These are phyloP conservation scores for Linnemannia hyalina DNA, from an alignment of 192 early-diverging fungal species.

Conservation along the genomic window DNA sequence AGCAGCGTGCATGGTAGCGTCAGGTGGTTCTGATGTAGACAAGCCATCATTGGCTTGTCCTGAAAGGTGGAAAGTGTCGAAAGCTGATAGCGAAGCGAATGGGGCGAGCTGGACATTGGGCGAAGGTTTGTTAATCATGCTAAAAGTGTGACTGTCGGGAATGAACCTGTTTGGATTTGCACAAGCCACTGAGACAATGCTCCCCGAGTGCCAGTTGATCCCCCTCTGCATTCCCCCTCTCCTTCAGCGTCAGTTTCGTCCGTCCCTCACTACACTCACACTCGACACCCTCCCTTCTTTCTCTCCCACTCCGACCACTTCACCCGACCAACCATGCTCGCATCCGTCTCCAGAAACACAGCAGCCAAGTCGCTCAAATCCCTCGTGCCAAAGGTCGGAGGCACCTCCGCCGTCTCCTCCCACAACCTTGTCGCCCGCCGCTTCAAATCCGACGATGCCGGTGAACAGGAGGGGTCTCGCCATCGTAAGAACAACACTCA, in stretches of 20 bases:
- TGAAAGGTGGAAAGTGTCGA: too few relatives aligned
- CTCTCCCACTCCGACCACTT: background rate
- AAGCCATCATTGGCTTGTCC: too few relatives aligned
- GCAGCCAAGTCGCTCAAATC: slow-evolving; percentile 31
- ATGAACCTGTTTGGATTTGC: slow-evolving; percentile 14
- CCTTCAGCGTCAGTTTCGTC: background rate
- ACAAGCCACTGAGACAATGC: slow-evolving; percentile 11
- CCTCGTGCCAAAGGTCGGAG: slow-evolving; percentile 16
- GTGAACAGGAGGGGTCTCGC: slow-evolving; percentile 23
- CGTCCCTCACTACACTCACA: background rate
- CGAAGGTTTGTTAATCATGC: background rate
- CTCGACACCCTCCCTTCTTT: background rate
- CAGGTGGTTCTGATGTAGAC: too few relatives aligned
- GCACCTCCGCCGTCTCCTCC: slow-evolving; percentile 11
- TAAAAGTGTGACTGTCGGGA: slow-evolving; percentile 7
- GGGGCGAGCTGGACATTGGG: too few relatives aligned
- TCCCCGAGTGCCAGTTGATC: background rate
- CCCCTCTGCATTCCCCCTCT: background rate
- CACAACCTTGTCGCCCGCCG: slow-evolving; percentile 44
- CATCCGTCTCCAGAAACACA: slow-evolving; percentile 39
- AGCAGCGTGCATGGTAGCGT: too few relatives aligned
- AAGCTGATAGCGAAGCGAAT: too few relatives aligned
- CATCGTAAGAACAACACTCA: slow-evolving; percentile 22
- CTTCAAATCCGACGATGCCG: slow-evolving; percentile 30
- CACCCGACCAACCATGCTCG: slow-evolving; percentile 29